phyloP scores from a whole-genome alignment of 768 basidiomycete species.

The Boletus rufocinnamomeus region DNA sequence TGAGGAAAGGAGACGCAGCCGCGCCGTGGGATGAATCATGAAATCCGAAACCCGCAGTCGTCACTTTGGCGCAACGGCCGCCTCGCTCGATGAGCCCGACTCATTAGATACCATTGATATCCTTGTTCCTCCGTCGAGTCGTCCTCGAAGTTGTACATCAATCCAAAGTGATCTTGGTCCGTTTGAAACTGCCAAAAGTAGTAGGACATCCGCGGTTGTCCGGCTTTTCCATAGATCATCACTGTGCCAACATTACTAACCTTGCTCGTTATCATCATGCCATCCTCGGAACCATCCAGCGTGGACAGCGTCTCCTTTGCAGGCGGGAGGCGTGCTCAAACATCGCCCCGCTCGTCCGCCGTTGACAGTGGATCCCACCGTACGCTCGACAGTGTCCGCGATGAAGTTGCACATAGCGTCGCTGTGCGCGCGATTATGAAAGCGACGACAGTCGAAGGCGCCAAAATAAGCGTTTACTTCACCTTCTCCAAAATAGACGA shows the following conservation, averaged over 20 bases:
- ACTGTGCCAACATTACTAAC: neutral
- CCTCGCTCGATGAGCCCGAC: too few relatives aligned
- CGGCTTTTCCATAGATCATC: neutral
- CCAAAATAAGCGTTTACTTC: conserved; percentile 59
- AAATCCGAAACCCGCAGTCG: neutral
- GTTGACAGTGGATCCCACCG: conserved; percentile 27
- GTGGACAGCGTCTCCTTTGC: conserved; percentile 8
- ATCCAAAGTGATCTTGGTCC: neutral
- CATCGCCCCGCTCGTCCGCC: conserved; percentile 4
- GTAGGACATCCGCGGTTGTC: neutral
- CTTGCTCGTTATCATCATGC: conserved; percentile 11
- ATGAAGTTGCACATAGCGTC: conserved; percentile 59
- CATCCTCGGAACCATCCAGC: conserved; percentile 33
- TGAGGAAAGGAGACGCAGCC: neutral
- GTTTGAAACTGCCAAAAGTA: neutral
- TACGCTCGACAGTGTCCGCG: conserved; percentile 60
- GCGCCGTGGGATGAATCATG: neutral
- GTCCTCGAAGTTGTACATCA: neutral
- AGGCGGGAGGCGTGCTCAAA: conserved; percentile 1
- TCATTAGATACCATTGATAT: neutral
- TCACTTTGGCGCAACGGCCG: too few relatives aligned
- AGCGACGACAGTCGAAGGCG: conserved; percentile 51
- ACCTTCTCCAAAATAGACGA: conserved; percentile 61
- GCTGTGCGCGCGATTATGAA: conserved; percentile 55
- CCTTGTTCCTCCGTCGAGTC: neutral